Conservation (phyloP, 805 yeast species). For the Saturnispora sanitii region DNA sequence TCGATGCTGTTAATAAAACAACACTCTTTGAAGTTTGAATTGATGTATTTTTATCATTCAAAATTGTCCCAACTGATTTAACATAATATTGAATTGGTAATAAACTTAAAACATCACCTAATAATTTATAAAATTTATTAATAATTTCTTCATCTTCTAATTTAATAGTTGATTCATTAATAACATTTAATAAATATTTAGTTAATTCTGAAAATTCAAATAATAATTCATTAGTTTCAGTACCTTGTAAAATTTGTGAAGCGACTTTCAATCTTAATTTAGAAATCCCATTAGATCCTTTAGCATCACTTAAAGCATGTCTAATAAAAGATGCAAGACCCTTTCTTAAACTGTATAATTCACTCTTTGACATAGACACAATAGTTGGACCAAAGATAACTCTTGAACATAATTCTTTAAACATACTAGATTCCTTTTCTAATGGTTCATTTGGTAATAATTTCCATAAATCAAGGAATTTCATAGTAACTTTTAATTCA, state of each 20-base stretch:
- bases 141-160: constrained; percentile 29
- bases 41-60: constrained; percentile 29
- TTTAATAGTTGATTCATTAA: constrained; percentile 27
- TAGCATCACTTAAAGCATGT: constrained; percentile 35
- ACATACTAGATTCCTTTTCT: constrained; percentile 30
- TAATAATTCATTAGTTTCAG: constrained; percentile 17
- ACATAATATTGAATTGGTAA: constrained; percentile 71
- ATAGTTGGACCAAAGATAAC: constrained; percentile 57
- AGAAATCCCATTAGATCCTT: constrained; percentile 31
- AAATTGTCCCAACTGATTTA: constrained; percentile 41
- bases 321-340: constrained; percentile 49
- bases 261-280: constrained; percentile 34
- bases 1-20: constrained; percentile 51
- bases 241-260: constrained; percentile 25
- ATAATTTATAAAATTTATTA: constrained; percentile 39
- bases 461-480: constrained; percentile 44
- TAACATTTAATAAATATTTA: constrained; percentile 29
- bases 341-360: constrained; percentile 38
- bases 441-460: constrained; percentile 34
- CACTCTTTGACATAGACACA: constrained; percentile 39
- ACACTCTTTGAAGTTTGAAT: constrained; percentile 50
- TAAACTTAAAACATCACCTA: constrained; percentile 55
- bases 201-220: constrained; percentile 22
- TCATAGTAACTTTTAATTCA: constrained; percentile 47
- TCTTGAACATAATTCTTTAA: constrained; percentile 35